phyloP scores from a whole-genome alignment of 257 asterid species.

The Oldenlandia corymbosa region DNA sequence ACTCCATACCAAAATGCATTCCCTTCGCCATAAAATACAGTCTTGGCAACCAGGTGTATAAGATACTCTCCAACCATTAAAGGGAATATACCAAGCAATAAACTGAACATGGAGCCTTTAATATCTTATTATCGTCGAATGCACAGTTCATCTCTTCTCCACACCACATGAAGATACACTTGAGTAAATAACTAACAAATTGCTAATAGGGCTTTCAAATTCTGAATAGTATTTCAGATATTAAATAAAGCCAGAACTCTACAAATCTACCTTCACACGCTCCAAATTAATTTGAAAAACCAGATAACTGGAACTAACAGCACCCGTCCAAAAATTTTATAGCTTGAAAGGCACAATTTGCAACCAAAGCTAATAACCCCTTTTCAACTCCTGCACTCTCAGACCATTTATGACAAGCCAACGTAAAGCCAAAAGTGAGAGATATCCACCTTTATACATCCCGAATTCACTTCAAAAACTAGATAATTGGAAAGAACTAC shows the following conservation, averaged over 20 bases:
- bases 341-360: no score
- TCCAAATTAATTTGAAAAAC: no score
- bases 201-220: neutral
- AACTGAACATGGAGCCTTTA: neutral
- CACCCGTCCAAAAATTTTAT: no score
- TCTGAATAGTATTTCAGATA: neutral
- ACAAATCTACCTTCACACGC: no score
- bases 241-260: no score
- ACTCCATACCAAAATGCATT: neutral
- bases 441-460: neutral
- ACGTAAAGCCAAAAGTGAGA: neutral
- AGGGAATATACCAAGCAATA: neutral
- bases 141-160: neutral
- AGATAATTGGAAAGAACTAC: neutral
- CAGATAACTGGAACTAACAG: no score
- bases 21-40: neutral
- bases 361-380: no score
- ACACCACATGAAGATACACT: neutral
- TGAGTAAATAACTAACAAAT: neutral
- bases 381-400: no score
- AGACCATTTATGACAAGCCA: neutral
- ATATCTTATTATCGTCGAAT: neutral
- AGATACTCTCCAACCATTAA: neutral
- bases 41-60: neutral
- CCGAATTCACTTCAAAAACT: conserved; percentile 2